A percentile compares a stretch with the other conserved stretches of the same genome.
phyloP scores from a whole-genome alignment of 352 stramenopile genomes.

The Pythium phragmiticola region DNA sequence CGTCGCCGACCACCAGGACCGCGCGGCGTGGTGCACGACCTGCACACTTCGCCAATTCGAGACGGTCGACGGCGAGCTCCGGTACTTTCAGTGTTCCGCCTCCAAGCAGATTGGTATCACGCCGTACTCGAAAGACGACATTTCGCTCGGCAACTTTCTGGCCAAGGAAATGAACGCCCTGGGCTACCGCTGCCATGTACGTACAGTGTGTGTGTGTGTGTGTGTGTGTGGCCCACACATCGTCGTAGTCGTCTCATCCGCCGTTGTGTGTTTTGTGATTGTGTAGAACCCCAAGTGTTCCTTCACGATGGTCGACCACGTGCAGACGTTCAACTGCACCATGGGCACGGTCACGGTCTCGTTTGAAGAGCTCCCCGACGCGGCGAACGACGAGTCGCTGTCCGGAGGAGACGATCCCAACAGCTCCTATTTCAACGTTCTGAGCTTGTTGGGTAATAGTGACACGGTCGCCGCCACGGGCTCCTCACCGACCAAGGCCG shows the following conservation, averaged over 20 bases:
- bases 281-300: constrained; percentile 76
- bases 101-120: constrained; percentile 67
- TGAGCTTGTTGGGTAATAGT: constrained; percentile 31
- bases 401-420: not conserved
- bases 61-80: constrained; percentile 36
- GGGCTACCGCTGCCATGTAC: constrained; percentile 76
- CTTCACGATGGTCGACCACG: constrained; percentile 78
- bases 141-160: constrained; percentile 82
- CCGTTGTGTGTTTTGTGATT: not conserved
- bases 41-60: constrained; percentile 69
- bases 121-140: constrained; percentile 62
- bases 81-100: constrained; percentile 71
- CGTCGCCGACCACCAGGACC: constrained; percentile 30
- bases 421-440: constrained; percentile 46
- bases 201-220: not conserved
- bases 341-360: constrained; percentile 75
- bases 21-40: constrained; percentile 69
- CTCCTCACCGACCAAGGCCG: not conserved
- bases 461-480: constrained; percentile 16
- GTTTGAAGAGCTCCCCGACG: constrained; percentile 63
- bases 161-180: constrained; percentile 69
- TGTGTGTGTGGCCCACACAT: not conserved
- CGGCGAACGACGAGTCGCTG: not conserved
- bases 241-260: too few relatives aligned
- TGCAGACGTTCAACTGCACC: constrained; percentile 77